Percentiles rank a stretch among this genome's conserved stretches.
phyloP scores from a whole-genome alignment of 2,329 filamentous ascomycete genomes.

The Pseudogymnoascus sp. region DNA sequence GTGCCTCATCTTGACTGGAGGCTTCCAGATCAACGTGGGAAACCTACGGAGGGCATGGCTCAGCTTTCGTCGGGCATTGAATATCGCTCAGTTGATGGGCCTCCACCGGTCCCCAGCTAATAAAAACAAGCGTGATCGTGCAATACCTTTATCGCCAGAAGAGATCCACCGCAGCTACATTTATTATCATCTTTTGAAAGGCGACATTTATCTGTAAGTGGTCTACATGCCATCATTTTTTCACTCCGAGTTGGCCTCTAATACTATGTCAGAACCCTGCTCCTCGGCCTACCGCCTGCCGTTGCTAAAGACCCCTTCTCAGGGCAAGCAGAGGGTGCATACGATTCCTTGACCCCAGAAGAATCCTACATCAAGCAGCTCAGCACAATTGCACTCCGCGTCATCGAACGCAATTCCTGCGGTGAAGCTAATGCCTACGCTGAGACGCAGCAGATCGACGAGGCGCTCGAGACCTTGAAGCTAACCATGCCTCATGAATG shows the following conservation, averaged over 20 bases:
- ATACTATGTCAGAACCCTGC: background rate
- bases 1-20: slow-evolving; percentile 40
- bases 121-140: background rate
- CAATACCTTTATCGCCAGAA: background rate
- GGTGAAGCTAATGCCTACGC: slow-evolving; percentile 20
- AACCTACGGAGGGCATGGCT: slow-evolving; percentile 43
- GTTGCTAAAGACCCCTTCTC: background rate
- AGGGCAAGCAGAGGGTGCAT: slow-evolving; percentile 2
- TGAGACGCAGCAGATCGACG: slow-evolving; percentile 26
- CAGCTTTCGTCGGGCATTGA: slow-evolving; percentile 38
- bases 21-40: slow-evolving; percentile 40
- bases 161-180: background rate
- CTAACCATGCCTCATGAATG: slow-evolving; percentile 22
- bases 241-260: background rate
- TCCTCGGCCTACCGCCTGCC: background rate
- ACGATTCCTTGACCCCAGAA: background rate
- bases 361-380: background rate
- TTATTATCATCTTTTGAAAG: slow-evolving; percentile 5
- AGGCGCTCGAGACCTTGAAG: slow-evolving; percentile 20
- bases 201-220: slow-evolving; percentile 1
- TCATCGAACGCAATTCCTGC: slow-evolving; percentile 24
- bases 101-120: slow-evolving; percentile 38
- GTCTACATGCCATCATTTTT: background rate
- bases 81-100: slow-evolving; percentile 40
- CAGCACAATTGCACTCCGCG: slow-evolving; percentile 6